A percentile compares a stretch with the other conserved stretches of the same genome.
These are phyloP conservation scores for Aspergillus nomiae DNA, from an alignment of 2,329 filamentous ascomycete genomes.

Conservation along the genomic window DNA sequence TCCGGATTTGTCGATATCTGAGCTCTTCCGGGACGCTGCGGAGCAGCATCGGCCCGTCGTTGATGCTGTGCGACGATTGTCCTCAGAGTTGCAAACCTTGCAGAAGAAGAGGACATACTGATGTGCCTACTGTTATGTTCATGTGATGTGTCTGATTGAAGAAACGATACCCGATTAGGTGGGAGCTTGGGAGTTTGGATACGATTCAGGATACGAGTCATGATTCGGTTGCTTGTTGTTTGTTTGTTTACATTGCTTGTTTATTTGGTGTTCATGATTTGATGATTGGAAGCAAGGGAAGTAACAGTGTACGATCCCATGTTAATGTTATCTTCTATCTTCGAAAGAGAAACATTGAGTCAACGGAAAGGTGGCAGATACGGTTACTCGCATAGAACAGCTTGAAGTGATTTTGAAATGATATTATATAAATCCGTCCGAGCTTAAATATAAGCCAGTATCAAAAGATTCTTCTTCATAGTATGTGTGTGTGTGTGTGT, in stretches of 20 bases:
- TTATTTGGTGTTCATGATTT: not conserved
- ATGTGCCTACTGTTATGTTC: not conserved
- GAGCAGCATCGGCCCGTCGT: slow-evolving; percentile 31
- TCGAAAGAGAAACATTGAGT: not conserved
- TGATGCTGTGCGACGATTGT: slow-evolving; percentile 28
- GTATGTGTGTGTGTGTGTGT: not conserved
- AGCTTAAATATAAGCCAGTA: not conserved
- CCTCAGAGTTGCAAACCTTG: slow-evolving; percentile 24
- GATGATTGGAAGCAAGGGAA: not conserved
- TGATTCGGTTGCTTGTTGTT: not conserved
- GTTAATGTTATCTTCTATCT: not conserved
- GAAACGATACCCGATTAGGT: not conserved
- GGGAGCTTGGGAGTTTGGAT: not conserved
- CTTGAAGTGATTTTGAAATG: not conserved
- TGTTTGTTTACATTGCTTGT: not conserved
- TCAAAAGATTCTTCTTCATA: not conserved
- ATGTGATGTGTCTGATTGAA: not conserved
- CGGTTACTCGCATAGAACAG: not conserved
- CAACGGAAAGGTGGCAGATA: too few relatives aligned
- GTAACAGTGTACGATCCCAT: not conserved
- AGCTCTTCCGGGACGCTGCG: slow-evolving; percentile 27
- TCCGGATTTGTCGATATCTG: slow-evolving; percentile 9
- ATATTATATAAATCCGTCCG: not conserved
- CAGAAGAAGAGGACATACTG: slow-evolving; percentile 16
- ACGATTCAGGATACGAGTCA: not conserved